These are phyloP conservation scores for Logfia minima DNA, from an alignment of 129 eudicot genomes.

Conservation along the genomic window DNA sequence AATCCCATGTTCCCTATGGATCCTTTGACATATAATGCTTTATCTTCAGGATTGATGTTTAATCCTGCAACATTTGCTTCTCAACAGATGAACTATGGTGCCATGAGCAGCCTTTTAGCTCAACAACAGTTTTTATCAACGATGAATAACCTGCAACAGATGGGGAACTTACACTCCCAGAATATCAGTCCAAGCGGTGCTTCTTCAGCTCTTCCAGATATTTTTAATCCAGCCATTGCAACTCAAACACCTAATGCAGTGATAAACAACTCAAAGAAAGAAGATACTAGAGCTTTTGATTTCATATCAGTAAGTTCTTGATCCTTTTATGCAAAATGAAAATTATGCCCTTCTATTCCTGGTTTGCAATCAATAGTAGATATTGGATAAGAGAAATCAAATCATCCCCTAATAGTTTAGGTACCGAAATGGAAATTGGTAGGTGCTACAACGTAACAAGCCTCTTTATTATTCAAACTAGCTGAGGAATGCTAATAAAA, in stretches of 20 bases:
- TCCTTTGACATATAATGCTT: constrained; percentile 53
- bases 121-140: constrained; percentile 84
- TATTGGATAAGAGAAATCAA: too few species aligned
- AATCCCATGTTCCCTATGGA: constrained; percentile 62
- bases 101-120: constrained; percentile 70
- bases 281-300: constrained; percentile 90
- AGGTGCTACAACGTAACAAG: too few species aligned
- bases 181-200: constrained; percentile 42
- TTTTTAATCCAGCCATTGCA: constrained; percentile 67
- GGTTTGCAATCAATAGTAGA: too few species aligned
- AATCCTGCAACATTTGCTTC: constrained; percentile 65
- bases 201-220: constrained; percentile 76
- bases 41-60: constrained; percentile 66
- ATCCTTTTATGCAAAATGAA: too few species aligned
- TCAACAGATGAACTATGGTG: constrained; percentile 67
- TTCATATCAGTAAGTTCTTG: constrained; percentile 79
- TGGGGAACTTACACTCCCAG: constrained; percentile 65
- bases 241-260: constrained; percentile 54
- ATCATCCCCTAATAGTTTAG: too few species aligned
- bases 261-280: constrained; percentile 74
- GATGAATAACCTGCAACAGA: constrained; percentile 77
- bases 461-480: too few species aligned
- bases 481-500: too few species aligned
- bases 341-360: too few species aligned
- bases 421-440: too few species aligned